Conservation (phyloP, 2,329 filamentous ascomycete species). For the Capronia epimyces region DNA sequence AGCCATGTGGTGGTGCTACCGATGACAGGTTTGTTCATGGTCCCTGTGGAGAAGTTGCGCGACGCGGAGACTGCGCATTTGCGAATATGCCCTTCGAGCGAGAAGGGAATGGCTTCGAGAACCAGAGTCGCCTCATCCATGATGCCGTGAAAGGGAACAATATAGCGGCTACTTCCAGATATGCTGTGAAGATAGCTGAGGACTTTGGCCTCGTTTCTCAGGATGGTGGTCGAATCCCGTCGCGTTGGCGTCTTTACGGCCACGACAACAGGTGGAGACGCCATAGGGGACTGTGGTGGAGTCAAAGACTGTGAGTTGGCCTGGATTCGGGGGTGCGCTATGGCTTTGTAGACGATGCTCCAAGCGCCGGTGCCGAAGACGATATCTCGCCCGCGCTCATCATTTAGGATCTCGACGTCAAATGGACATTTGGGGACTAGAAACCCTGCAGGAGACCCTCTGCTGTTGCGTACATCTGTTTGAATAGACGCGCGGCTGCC, state of each 20-base stretch:
- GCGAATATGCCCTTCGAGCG: slow-evolving; percentile 41
- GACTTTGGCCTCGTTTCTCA: slow-evolving; percentile 41
- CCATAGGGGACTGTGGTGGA: slow-evolving; percentile 33
- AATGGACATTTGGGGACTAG: slow-evolving; percentile 23
- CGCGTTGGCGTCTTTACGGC: slow-evolving; percentile 44
- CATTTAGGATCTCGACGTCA: slow-evolving; percentile 23
- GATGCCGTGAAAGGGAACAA: slow-evolving; percentile 45
- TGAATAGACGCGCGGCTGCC: slow-evolving; percentile 13
- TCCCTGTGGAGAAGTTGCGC: slow-evolving; percentile 36
- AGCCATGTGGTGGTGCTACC: slow-evolving; percentile 38
- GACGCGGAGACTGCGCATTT: slow-evolving; percentile 30
- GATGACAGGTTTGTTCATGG: slow-evolving; percentile 44
- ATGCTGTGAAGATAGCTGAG: slow-evolving; percentile 38
- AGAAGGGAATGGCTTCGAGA: slow-evolving; percentile 41
- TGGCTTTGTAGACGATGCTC: slow-evolving; percentile 45
- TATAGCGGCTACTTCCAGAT: slow-evolving; percentile 33
- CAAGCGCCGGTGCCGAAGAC: slow-evolving; percentile 45
- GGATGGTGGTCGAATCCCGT: slow-evolving; percentile 38
- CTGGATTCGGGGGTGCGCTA: slow-evolving; percentile 4
- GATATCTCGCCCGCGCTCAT: slow-evolving; percentile 29
- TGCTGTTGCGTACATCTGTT: slow-evolving; percentile 1
- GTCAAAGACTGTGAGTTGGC: slow-evolving; percentile 28
- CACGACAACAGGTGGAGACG: slow-evolving; percentile 30
- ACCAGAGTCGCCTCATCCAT: slow-evolving; percentile 40
- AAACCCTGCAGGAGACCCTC: neutral